Evolutionary conservation across 164 flowering plant genomes (phyloP).

Genomic region (Magnolia sinica): DNA sequence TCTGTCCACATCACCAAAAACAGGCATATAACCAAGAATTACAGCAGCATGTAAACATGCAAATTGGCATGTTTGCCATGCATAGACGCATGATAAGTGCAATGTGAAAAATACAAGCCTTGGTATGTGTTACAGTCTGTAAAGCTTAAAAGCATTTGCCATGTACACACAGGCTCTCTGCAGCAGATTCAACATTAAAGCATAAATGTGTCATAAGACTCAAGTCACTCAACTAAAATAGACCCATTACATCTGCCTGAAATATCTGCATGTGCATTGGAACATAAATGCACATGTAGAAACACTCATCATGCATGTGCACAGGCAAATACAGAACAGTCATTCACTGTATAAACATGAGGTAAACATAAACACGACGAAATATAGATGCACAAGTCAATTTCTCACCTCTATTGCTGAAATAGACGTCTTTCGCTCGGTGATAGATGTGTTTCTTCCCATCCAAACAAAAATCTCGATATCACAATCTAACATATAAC

Average conservation of each 20-base stretch:
- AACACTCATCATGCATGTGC: background rate
- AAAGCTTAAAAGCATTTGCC: background rate
- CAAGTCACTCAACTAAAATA: too few relatives aligned
- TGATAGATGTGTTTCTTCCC: conserved; percentile 55
- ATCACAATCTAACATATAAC: conserved; percentile 66
- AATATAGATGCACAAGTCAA: background rate
- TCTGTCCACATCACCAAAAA: background rate
- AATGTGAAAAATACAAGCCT: background rate
- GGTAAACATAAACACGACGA: background rate
- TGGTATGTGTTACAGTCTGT: background rate
- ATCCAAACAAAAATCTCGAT: conserved; percentile 64
- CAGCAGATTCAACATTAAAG: too few relatives aligned
- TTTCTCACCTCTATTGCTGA: conserved; percentile 49
- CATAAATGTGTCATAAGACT: too few relatives aligned
- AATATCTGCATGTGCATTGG: background rate
- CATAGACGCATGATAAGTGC: background rate
- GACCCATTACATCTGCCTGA: background rate
- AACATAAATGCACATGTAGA: background rate
- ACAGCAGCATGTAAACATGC: background rate
- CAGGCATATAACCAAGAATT: background rate
- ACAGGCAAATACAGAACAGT: background rate
- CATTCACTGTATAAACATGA: background rate
- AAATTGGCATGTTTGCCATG: background rate
- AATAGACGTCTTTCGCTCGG: conserved; percentile 54
- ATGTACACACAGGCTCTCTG: background rate